Evolutionary conservation across 345 rosid species (phyloP).

Genomic region (Acer saccharum): DNA sequence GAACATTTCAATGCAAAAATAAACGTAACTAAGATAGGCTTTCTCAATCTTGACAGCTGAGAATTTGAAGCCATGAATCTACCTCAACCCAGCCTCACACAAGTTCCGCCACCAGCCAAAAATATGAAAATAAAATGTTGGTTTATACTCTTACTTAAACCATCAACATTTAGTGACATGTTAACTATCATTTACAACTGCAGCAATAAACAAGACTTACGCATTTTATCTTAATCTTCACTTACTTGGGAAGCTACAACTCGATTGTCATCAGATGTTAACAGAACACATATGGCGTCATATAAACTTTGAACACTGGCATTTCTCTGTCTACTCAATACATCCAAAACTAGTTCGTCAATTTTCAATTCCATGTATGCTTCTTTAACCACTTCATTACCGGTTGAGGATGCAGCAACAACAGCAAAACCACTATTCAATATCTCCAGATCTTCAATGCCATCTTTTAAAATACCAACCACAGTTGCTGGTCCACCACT

Average conservation of each 20-base stretch:
- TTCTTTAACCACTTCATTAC: slow-evolving; percentile 86
- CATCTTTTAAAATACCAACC: slow-evolving; percentile 46
- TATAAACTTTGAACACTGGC: slow-evolving; percentile 52
- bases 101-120: neutral
- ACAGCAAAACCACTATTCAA: slow-evolving; percentile 62
- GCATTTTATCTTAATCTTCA: neutral
- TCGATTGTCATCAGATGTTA: slow-evolving; percentile 88
- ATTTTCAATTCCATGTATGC: slow-evolving; percentile 76
- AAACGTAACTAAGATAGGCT: neutral
- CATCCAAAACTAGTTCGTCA: slow-evolving; percentile 72
- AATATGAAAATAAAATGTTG: neutral
- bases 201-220: neutral
- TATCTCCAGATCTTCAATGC: slow-evolving; percentile 44
- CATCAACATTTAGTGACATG: neutral
- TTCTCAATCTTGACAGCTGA: neutral
- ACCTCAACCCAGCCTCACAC: neutral
- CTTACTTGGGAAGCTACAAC: slow-evolving; percentile 97
- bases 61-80: neutral
- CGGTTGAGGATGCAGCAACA: slow-evolving; percentile 78
- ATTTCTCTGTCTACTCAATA: slow-evolving; percentile 45
- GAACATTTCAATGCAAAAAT: neutral
- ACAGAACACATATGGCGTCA: slow-evolving; percentile 71
- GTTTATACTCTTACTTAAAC: neutral
- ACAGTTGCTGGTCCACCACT: slow-evolving; percentile 62
- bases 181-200: neutral